Evolutionary conservation across 805 yeast genomes (phyloP), one percentile per base, ranked within the genome.

Genomic region (Wickerhamiella parazyma): DNA sequence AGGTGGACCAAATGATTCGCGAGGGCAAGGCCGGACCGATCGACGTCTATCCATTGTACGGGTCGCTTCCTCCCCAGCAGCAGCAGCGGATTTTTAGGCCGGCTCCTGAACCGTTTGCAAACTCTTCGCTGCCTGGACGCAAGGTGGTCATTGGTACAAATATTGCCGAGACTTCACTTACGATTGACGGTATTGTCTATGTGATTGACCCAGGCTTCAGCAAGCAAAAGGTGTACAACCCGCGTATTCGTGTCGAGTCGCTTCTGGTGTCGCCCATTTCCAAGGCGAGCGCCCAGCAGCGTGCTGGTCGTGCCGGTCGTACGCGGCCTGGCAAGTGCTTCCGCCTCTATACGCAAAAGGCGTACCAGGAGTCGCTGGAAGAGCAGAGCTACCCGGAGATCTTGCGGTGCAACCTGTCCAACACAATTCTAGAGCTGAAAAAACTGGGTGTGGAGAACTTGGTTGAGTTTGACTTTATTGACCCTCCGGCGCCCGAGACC

Each of bases 221-320:
- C 14, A 89, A 89, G 58, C 96, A 91, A 63, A 89, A 91, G 56
- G 95, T 87, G 46, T 89, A 86, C 65, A 91, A 89, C 60, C 97
- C 98, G 41, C 74, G 96, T 62, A 83, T 89, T 46, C 74, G 98
- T 62, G 96, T 89, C 24, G 96, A 89, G 63, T 85, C 96, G 0
- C 69, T 89, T 53, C 70, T 89, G 42, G 97, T 91, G 4, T 83
- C 95, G 7, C 97, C 97, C 29, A 87, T 91, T 49, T 87, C 97
- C 9, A 87, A 86, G 65, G 98, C 98, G 0, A 79, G 93, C 38
- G 95, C 98, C 1, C 95, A 89, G 65, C 98, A 89, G 65, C 76
- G 98, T 64, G 97, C 97, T 28, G 98, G 98, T 73, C 83, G 98
- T 73, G 98, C 98, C 45, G 98, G 98, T 68, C 89, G 98, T 75